A percentile compares a stretch with the other conserved stretches of the same genome.
These are phyloP conservation scores for Claviceps sorghi DNA, from an alignment of 2,329 filamentous ascomycete genomes.

Conservation along the genomic window DNA sequence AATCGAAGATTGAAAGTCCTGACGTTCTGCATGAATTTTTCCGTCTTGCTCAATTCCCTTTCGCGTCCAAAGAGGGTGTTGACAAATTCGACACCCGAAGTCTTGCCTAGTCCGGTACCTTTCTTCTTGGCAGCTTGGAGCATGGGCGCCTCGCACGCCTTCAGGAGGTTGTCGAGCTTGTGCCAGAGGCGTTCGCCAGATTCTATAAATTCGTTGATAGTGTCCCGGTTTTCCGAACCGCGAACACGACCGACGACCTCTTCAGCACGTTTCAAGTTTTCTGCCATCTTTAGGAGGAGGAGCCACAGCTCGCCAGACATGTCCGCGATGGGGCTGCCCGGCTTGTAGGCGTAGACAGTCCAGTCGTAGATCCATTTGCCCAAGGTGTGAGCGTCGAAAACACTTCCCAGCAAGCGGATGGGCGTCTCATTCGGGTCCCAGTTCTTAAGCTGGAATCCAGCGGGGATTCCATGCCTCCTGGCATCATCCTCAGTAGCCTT, in stretches of 20 bases:
- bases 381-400: slow-evolving; percentile 93
- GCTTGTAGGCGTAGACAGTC: slow-evolving; percentile 82
- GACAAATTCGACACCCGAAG: slow-evolving; percentile 87
- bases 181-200: slow-evolving; percentile 76
- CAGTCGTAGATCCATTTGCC: slow-evolving; percentile 99
- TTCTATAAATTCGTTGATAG: slow-evolving; percentile 80
- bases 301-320: slow-evolving; percentile 93
- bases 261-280: slow-evolving; percentile 84
- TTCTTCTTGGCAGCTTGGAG: slow-evolving; percentile 71
- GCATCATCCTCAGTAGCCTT: slow-evolving; percentile 47
- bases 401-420: slow-evolving; percentile 84
- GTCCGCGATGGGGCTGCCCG: slow-evolving; percentile 70
- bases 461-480: slow-evolving; percentile 58
- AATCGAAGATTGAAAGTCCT: slow-evolving; percentile 86
- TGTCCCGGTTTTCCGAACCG: slow-evolving; percentile 56
- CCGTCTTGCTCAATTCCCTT: slow-evolving; percentile 74
- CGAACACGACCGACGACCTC: slow-evolving; percentile 62
- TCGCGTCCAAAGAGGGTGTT: slow-evolving; percentile 90
- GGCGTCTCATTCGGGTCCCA: slow-evolving; percentile 93
- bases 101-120: slow-evolving; percentile 61
- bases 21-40: slow-evolving; percentile 82
- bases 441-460: slow-evolving; percentile 91
- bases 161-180: slow-evolving; percentile 74
- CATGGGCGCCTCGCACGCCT: slow-evolving; percentile 89
- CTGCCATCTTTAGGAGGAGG: slow-evolving; percentile 79